Conservation (phyloP, 768 basidiomycete species). For the Boletus bicolor region DNA sequence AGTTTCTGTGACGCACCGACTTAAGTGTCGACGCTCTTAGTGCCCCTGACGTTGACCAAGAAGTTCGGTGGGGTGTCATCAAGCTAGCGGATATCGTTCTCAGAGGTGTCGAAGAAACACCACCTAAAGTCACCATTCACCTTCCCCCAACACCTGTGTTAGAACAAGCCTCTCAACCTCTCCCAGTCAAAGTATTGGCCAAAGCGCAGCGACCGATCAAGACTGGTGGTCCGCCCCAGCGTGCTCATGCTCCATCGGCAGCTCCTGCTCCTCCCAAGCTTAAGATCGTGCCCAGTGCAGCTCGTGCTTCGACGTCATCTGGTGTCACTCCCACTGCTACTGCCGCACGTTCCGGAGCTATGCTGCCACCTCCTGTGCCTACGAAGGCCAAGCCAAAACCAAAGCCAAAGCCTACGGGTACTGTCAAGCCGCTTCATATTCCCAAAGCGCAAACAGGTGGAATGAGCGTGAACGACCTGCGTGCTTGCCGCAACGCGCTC, state of each 20-base stretch:
- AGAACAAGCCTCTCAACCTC: slow-evolving; percentile 57
- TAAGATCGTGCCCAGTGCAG: slow-evolving; percentile 37
- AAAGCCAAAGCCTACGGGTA: slow-evolving; percentile 24
- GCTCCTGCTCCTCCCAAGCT: slow-evolving; percentile 50
- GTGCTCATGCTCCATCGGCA: slow-evolving; percentile 28
- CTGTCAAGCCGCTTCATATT: slow-evolving; percentile 43
- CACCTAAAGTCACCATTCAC: slow-evolving; percentile 85
- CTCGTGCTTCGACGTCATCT: slow-evolving; percentile 18
- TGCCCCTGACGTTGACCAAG: slow-evolving; percentile 73
- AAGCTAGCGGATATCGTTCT: slow-evolving; percentile 90
- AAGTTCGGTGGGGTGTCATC: slow-evolving; percentile 87
- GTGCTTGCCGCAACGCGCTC: slow-evolving; percentile 70
- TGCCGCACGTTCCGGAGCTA: slow-evolving; percentile 11
- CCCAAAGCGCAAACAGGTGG: slow-evolving; percentile 74
- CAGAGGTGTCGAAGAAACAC: slow-evolving; percentile 74
- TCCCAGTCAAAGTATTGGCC: slow-evolving; percentile 48
- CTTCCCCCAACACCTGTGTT: slow-evolving; percentile 69
- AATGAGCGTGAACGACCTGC: slow-evolving; percentile 73
- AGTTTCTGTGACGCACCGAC: background rate
- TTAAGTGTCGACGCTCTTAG: slow-evolving; percentile 36
- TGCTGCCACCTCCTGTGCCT: slow-evolving; percentile 32
- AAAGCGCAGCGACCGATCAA: slow-evolving; percentile 38
- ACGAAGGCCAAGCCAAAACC: slow-evolving; percentile 27
- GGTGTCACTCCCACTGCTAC: slow-evolving; percentile 8
- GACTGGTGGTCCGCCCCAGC: slow-evolving; percentile 32